Conservation (phyloP, 495 filamentous ascomycete species). For the Penicillium parvum region DNA sequence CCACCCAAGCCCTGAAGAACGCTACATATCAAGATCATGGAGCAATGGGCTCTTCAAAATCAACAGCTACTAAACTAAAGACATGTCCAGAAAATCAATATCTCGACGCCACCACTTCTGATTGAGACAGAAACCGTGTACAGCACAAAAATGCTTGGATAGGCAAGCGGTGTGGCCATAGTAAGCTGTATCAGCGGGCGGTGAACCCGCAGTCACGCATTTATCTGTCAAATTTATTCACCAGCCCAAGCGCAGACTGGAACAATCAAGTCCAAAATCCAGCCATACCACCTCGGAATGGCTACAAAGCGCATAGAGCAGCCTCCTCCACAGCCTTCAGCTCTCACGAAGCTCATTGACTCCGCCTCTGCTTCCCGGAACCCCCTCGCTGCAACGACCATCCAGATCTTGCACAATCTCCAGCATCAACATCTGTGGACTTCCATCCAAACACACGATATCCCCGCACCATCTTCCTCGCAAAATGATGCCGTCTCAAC, state of each 20-base stretch:
- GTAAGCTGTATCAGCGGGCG: conserved; percentile 5
- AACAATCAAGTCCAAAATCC: background rate
- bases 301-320: conserved; percentile 5
- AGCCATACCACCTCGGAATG: conserved; percentile 9
- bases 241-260: background rate
- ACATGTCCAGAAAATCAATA: too few relatives aligned
- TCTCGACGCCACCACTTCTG: too few relatives aligned
- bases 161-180: conserved; percentile 15
- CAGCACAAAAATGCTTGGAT: too few relatives aligned
- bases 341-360: conserved; percentile 34
- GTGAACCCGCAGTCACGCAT: conserved; percentile 11
- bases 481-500: conserved; percentile 39
- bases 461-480: conserved; percentile 22
- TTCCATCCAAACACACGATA: conserved; percentile 55
- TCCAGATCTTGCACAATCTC: conserved; percentile 73
- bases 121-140: too few relatives aligned
- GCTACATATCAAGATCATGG: too few relatives aligned
- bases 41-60: too few relatives aligned
- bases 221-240: conserved; percentile 1
- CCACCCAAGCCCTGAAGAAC: conserved; percentile 17
- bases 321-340: conserved; percentile 21
- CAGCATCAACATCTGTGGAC: conserved; percentile 87
- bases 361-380: conserved; percentile 18
- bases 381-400: conserved; percentile 50
- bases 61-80: too few relatives aligned